These are phyloP conservation scores for Cutaneotrichosporon curvatum DNA, from an alignment of 1,284 basidiomycete species.

Conservation along the genomic window DNA sequence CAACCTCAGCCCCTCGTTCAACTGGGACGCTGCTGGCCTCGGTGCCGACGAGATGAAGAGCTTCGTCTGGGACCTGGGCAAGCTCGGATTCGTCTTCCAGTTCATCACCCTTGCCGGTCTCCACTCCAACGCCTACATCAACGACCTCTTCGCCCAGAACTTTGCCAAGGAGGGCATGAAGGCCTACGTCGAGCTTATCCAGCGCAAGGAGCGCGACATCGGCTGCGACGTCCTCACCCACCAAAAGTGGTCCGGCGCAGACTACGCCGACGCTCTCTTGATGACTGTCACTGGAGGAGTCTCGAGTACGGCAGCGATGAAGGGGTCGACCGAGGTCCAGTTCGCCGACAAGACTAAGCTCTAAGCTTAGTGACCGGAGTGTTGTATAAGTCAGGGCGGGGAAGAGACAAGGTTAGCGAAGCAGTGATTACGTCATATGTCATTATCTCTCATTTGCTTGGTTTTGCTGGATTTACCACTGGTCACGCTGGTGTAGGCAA, in stretches of 20 bases:
- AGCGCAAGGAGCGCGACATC: slow-evolving; percentile 77
- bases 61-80: slow-evolving; percentile 72
- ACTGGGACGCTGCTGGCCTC: slow-evolving; percentile 77
- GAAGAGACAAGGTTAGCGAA: too few species aligned
- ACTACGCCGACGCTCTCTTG: slow-evolving; percentile 83
- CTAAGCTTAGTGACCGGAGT: slow-evolving; percentile 12
- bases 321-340: slow-evolving; percentile 82
- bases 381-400: too few species aligned
- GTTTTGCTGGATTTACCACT: too few species aligned
- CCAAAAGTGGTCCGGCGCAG: slow-evolving; percentile 81
- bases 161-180: slow-evolving; percentile 75
- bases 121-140: slow-evolving; percentile 96
- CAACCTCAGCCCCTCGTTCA: slow-evolving; percentile 88
- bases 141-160: slow-evolving; percentile 79
- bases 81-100: slow-evolving; percentile 59
- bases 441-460: too few species aligned
- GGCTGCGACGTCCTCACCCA: slow-evolving; percentile 77
- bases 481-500: too few species aligned
- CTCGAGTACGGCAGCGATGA: slow-evolving; percentile 90
- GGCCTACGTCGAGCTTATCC: slow-evolving; percentile 54
- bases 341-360: slow-evolving; percentile 49
- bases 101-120: slow-evolving; percentile 97
- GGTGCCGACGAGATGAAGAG: slow-evolving; percentile 75
- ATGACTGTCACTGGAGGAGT: slow-evolving; percentile 93
- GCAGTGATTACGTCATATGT: too few species aligned